Conservation (phyloP, 2,329 filamentous ascomycete species). For the Simplicillium sp. region DNA sequence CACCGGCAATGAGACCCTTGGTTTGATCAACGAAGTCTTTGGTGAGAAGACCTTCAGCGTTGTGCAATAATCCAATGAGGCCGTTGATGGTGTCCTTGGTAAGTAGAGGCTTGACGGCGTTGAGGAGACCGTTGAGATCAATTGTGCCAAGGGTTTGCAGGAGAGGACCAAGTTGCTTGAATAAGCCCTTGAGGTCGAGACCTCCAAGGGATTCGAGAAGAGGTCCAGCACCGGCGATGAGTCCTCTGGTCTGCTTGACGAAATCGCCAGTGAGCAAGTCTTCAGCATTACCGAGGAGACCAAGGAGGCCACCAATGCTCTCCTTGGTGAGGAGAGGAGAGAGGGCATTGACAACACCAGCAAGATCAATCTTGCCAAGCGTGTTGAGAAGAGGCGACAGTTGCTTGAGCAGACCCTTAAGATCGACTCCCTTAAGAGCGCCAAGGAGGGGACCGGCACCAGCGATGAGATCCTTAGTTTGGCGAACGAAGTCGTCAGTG, state of each 20-base stretch:
- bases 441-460: slow-evolving; percentile 9
- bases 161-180: slow-evolving; percentile 12
- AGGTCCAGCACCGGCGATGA: slow-evolving; percentile 3
- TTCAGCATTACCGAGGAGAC: slow-evolving; percentile 21
- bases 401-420: slow-evolving; percentile 9
- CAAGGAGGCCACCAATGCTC: slow-evolving; percentile 20
- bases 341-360: slow-evolving; percentile 19
- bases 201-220: slow-evolving; percentile 14
- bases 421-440: slow-evolving; percentile 4
- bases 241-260: slow-evolving; percentile 11
- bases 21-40: slow-evolving; percentile 16
- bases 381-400: slow-evolving; percentile 18
- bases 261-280: slow-evolving; percentile 16
- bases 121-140: slow-evolving; percentile 17
- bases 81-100: slow-evolving; percentile 20
- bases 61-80: slow-evolving; percentile 22
- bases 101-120: slow-evolving; percentile 18
- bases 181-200: slow-evolving; percentile 10
- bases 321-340: slow-evolving; percentile 22
- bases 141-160: slow-evolving; percentile 17
- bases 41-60: slow-evolving; percentile 19
- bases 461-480: slow-evolving; percentile 5
- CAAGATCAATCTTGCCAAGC: slow-evolving; percentile 16
- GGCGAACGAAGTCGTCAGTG: slow-evolving; percentile 9
- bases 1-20: slow-evolving; percentile 15